Evolutionary conservation across 345 rosid genomes (phyloP), one percentile per base, ranked within the genome.

Genomic region (Bruguiera gymnorhiza): DNA sequence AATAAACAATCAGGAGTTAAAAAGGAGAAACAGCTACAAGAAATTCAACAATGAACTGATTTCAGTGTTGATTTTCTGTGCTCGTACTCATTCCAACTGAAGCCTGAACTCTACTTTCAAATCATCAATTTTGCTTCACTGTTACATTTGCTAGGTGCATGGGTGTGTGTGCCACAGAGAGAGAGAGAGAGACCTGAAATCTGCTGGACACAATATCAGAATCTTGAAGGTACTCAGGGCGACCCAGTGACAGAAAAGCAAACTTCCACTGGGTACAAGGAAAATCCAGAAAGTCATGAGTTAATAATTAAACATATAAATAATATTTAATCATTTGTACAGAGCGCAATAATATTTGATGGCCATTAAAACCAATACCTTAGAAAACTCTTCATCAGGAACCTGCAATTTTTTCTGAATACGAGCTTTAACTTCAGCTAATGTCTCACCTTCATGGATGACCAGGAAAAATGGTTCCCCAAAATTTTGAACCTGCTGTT

Each of bases 381-480:
- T 79, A 1, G 76, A 56, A 26, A 70, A 79, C 60, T 79, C 82
- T 56, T 79, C 79, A 63, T 79, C 76, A 11, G 82, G 82, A 67
- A 71, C 82, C 70, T 79, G 79, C 73, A 79, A 59, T 24, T 79
- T 79, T 63, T 71, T 75, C 79, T 79, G 76, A 26, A 79, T 56
- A 9, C 78, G 88, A 73, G 65, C 81, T 78, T 90, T 96, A 43
- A 92, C 91, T 46, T 90, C 92, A 58, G 84, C 88, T 78, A 96
- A 79, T 51, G 86, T 86, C 78, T 96, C 98, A 59, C 95, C 94
- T 81, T 90, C 98, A 74, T 76, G 99, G 72, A 96, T 83, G 69
- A 92, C 95, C 81, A 90, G 80, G 87, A 96, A 88, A 81, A 92
- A 96, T 2, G 99, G 99, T 75, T 92, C 97, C 24, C 99, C 99